phyloP scores from a whole-genome alignment of 2,329 filamentous ascomycete species.

The Cadophora gregata region DNA sequence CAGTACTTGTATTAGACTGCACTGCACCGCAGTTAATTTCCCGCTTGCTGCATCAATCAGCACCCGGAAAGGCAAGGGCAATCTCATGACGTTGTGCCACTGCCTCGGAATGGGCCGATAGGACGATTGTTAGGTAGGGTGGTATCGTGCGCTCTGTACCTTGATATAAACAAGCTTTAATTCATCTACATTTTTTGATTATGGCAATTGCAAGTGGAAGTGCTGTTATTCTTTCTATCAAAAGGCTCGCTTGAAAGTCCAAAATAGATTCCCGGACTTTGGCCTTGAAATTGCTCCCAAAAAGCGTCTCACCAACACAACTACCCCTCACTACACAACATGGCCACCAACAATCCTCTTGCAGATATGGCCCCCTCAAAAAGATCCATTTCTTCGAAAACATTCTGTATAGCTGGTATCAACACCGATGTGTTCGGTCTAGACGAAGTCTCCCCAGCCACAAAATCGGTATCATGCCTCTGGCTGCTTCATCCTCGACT shows the following conservation, averaged over 20 bases:
- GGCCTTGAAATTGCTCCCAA: not conserved
- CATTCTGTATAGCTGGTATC: slow-evolving; percentile 78
- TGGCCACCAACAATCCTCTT: slow-evolving; percentile 36
- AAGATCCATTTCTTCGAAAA: slow-evolving; percentile 63
- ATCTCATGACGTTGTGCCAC: slow-evolving; percentile 16
- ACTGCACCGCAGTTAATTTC: slow-evolving; percentile 20
- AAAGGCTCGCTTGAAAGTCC: not conserved
- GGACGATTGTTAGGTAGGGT: not conserved
- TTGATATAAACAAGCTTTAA: slow-evolving; percentile 1
- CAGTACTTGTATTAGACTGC: too few relatives aligned
- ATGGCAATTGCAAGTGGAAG: not conserved
- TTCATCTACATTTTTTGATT: not conserved
- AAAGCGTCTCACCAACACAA: not conserved
- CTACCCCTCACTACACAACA: slow-evolving; percentile 3
- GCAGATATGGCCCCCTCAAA: slow-evolving; percentile 21
- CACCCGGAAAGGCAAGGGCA: not conserved
- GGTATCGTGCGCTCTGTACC: not conserved
- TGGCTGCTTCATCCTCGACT: slow-evolving; percentile 89
- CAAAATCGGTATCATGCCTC: slow-evolving; percentile 72
- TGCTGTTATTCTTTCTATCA: not conserved
- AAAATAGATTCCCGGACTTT: not conserved
- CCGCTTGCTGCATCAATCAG: slow-evolving; percentile 10
- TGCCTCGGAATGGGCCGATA: slow-evolving; percentile 8
- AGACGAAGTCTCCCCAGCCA: slow-evolving; percentile 65
- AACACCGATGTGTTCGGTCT: slow-evolving; percentile 82